phyloP scores from a whole-genome alignment of 768 basidiomycete genomes.

The Boletellus ananiceps region DNA sequence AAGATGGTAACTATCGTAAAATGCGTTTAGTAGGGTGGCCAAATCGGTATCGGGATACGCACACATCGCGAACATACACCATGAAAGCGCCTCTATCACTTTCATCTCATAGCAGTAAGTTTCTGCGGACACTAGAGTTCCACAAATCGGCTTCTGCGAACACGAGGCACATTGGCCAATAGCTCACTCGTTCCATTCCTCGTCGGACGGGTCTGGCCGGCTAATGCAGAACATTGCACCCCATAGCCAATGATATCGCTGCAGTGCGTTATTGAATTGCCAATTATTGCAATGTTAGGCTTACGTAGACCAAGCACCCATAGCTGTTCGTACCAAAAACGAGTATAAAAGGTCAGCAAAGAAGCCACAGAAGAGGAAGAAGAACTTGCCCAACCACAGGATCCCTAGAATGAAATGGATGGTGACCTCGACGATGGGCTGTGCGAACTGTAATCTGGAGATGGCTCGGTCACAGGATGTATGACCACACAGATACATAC shows the following conservation, averaged over 20 bases:
- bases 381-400: constrained; percentile 63
- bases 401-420: constrained; percentile 51
- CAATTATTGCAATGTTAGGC: constrained; percentile 15
- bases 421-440: constrained; percentile 58
- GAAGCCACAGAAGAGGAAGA: background rate
- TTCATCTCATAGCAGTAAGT: constrained; percentile 77
- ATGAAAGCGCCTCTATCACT: constrained; percentile 72
- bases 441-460: constrained; percentile 62
- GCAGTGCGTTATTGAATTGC: constrained; percentile 4
- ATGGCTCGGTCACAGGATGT: constrained; percentile 1
- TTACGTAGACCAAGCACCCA: constrained; percentile 74
- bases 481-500: constrained; percentile 30
- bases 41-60: constrained; percentile 16
- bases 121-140: constrained; percentile 45
- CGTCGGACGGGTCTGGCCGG: constrained; percentile 42
- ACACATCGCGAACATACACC: constrained; percentile 62
- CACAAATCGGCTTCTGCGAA: constrained; percentile 5
- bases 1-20: constrained; percentile 39
- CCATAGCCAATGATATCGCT: constrained; percentile 65
- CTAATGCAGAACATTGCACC: constrained; percentile 52
- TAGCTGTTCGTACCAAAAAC: constrained; percentile 40
- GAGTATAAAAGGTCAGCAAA: background rate
- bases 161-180: background rate
- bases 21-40: background rate
- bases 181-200: constrained; percentile 52